Percentiles rank a stretch among this genome's conserved stretches.
These are phyloP conservation scores for Lithospermum erythrorhizon DNA, from an alignment of 257 asterid genomes.

Conservation along the genomic window DNA sequence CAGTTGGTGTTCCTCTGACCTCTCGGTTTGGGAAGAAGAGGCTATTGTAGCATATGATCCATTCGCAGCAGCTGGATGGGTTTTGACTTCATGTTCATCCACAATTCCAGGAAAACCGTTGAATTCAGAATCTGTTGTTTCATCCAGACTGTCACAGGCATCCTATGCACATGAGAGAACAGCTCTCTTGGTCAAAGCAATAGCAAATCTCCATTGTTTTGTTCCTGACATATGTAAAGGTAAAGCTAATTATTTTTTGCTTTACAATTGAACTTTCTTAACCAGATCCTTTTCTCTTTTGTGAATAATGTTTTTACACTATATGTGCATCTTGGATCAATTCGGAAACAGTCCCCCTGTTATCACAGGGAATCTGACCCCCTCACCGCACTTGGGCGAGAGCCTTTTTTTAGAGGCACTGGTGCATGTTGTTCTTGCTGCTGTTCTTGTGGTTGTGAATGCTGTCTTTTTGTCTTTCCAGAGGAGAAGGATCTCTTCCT, in stretches of 20 bases:
- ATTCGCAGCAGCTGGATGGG: conserved; percentile 31
- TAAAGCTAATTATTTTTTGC: conserved; percentile 18
- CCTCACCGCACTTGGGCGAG: no score
- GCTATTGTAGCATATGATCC: conserved; percentile 64
- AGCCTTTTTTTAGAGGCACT: no score
- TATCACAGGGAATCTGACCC: no score
- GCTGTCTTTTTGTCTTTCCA: conserved; percentile 27
- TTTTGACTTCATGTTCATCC: conserved; percentile 21
- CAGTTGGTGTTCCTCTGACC: conserved; percentile 90
- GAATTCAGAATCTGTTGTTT: conserved; percentile 22
- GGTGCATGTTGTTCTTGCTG: background rate
- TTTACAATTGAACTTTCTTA: conserved; percentile 7
- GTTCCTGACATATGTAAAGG: conserved; percentile 93
- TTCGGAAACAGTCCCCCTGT: no score
- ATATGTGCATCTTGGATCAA: no score
- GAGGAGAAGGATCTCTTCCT: conserved; percentile 96
- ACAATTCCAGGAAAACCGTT: conserved; percentile 12
- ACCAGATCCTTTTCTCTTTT: background rate
- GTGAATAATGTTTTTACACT: no score
- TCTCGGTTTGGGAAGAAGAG: conserved; percentile 73
- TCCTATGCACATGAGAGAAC: conserved; percentile 86
- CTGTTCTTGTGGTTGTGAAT: conserved; percentile 3
- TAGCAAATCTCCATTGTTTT: conserved; percentile 95
- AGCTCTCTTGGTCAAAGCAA: conserved; percentile 80
- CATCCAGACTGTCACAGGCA: conserved; percentile 49